These are phyloP conservation scores for Penicillium sp. DNA, from an alignment of 2,329 filamentous ascomycete genomes.

Conservation along the genomic window DNA sequence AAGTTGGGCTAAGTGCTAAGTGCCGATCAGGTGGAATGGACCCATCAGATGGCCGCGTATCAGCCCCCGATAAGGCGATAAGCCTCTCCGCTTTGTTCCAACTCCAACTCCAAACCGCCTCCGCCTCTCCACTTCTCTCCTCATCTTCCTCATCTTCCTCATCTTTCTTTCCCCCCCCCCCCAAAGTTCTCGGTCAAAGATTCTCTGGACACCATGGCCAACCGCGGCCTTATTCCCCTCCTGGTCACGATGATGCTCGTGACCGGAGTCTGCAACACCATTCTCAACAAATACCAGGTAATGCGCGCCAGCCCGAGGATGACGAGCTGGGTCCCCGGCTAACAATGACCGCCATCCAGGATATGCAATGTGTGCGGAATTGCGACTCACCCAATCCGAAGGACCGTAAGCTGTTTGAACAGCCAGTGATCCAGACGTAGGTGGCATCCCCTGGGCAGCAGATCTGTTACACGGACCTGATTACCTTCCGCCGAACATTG, in stretches of 20 bases:
- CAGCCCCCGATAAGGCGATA: constrained; percentile 11
- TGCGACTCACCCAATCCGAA: constrained; percentile 71
- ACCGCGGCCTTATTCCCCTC: constrained; percentile 73
- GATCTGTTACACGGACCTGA: not conserved
- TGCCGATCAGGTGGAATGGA: not conserved
- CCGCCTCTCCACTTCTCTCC: constrained; percentile 4
- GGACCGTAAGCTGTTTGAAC: constrained; percentile 77
- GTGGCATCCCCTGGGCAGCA: constrained; percentile 13
- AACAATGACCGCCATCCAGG: constrained; percentile 48
- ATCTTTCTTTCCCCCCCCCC: not conserved
- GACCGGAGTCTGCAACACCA: constrained; percentile 94
- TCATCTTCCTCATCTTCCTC: not conserved
- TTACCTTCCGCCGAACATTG: not conserved
- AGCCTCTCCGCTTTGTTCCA: constrained; percentile 16
- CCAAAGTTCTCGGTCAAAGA: constrained; percentile 1
- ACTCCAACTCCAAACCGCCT: not conserved
- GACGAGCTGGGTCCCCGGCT: not conserved
- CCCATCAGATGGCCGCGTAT: constrained; percentile 18
- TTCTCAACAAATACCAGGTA: constrained; percentile 95
- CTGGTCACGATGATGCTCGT: constrained; percentile 95
- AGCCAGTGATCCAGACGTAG: constrained; percentile 89
- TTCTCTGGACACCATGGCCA: constrained; percentile 60
- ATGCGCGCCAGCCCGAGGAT: constrained; percentile 27
- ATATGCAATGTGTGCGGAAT: constrained; percentile 94
- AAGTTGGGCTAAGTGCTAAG: no score